Base-by-base conservation (phyloP, 2,329 filamentous ascomycete genomes). In the Thelonectria olida region DNA sequence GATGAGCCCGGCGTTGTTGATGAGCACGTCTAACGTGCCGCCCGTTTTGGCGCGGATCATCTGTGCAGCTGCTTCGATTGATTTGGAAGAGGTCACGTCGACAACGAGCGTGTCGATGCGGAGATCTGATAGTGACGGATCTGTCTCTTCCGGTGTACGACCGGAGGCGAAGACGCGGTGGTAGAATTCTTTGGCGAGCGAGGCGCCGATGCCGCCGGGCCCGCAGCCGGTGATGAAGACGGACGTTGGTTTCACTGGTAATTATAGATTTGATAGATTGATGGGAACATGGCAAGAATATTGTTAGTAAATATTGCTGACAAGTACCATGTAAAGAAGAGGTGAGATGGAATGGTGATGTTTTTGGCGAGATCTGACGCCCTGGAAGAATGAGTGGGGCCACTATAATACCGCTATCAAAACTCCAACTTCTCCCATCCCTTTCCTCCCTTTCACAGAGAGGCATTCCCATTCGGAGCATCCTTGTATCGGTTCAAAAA, bases 191-290 rank as follows among this genome's bases (percentile, higher is more conserved):
- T 45, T 56, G 53, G 58, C 49, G 22, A 64, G 44, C 17, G 61
- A 54, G 19, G 50, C 23, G 39, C 58, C 58, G 50, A 61, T 61
- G 27, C 58, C 52, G 17, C 62, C 58, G 7, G 27, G 17, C 41
- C 54, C 52, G 41, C 62, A 59, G 34, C 62, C 58, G 7, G 62
- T 64, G 45, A 62, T 39, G 49, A 62, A 39, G 39, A 62, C 51
- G 12, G 22, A 36, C n/a, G n/a, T n/a, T n/a, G n/a, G n/a, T n/a
- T n/a, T n/a, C n/a, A n/a, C n/a, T n/a, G n/a, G n/a, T n/a, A n/a
- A n/a, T n/a, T n/a, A n/a, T n/a, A n/a, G n/a, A n/a, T n/a, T n/a
- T n/a, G n/a, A n/a, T n/a, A n/a, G n/a, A n/a, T n/a, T n/a, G n/a
- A n/a, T n/a, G n/a, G n/a, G n/a, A n/a, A n/a, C n/a, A n/a, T n/a